Evolutionary conservation across 768 basidiomycete genomes (phyloP), one percentile per base, ranked within the genome.

Genomic region (Amanita rubescens): DNA sequence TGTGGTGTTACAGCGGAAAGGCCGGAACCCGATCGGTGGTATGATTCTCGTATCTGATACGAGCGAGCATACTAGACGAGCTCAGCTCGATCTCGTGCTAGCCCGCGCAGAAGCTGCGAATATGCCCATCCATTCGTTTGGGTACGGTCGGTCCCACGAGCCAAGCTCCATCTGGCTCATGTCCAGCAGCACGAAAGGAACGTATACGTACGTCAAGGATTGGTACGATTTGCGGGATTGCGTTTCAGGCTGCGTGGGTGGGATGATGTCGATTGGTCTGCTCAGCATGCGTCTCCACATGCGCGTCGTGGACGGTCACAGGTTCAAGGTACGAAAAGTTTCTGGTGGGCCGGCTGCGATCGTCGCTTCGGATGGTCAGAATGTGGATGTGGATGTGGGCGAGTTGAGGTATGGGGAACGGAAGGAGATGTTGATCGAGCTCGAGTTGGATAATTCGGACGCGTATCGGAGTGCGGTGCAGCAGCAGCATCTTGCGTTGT

Each of bases 151-250:
- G 55, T 90, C 92, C 14, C 96, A 98, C 65, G 96, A 98, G 67
- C 96, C 96, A 15, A 92, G 92, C 12, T 95, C 94, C 6, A 80
- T 99, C 32, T 98, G 96, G 96, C 83, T 98, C 43, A 94, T 99
- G 79, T 97, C 94, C 9, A 98, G 97, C 67, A 94, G 98, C 67
- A 97, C 96, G 2, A 83, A 83, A 58, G 96, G 96, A 22, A 96
- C 94, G 25, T 98, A 98, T 71, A 97, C 94, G 3, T 99, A 96
- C 62, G 93, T 97, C 56, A 90, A 90, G 70, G 95, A 96, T 65
- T 97, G 94, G 89, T 94, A 97, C 66, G 91, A 97, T 67, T 82
- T 98, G 27, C 84, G 90, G 20, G 85, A 88, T 61, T 89, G 93
- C 57, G 78, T 99, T 30, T 92, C 94, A 5, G 96, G 96, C 4